Percentiles rank a stretch among this genome's conserved stretches.
These are phyloP conservation scores for Talaromyces liani DNA, from an alignment of 495 filamentous ascomycete genomes.

Conservation along the genomic window DNA sequence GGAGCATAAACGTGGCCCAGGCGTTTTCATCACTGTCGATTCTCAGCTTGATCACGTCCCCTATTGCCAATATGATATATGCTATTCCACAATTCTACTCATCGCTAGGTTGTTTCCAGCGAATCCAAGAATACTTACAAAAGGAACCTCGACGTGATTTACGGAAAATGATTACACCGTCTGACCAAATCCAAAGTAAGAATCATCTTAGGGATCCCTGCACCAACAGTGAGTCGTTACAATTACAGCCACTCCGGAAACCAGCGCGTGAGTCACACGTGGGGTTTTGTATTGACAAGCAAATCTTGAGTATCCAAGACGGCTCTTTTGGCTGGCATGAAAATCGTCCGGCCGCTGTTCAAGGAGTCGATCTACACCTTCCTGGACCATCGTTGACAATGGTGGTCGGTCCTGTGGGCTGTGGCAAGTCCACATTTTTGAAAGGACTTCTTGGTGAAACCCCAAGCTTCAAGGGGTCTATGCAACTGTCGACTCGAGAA, in stretches of 20 bases:
- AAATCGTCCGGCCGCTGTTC: too few relatives aligned
- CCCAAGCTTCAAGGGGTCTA: constrained; percentile 16
- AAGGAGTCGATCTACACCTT: background rate
- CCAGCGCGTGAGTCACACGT: too few relatives aligned
- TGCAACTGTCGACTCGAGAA: constrained; percentile 12
- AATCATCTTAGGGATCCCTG: too few relatives aligned
- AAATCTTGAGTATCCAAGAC: too few relatives aligned
- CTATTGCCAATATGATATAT: constrained; percentile 48
- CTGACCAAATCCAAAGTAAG: too few relatives aligned
- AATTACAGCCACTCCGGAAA: too few relatives aligned
- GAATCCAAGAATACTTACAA: constrained; percentile 54
- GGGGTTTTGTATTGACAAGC: too few relatives aligned
- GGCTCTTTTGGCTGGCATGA: too few relatives aligned
- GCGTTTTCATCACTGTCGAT: constrained; percentile 55
- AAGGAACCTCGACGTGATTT: too few relatives aligned
- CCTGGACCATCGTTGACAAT: constrained; percentile 5
- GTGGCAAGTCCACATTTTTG: constrained; percentile 10
- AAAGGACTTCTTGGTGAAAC: constrained; percentile 45
- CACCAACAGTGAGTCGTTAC: too few relatives aligned
- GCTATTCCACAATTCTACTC: constrained; percentile 43
- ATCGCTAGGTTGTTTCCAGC: constrained; percentile 47
- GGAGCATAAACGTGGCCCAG: constrained; percentile 28
- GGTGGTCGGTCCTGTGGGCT: constrained; percentile 6
- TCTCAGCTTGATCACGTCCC: constrained; percentile 49
- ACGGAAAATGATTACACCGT: constrained; percentile 12